Conservation (phyloP, 768 basidiomycete species). For the Lactarius sanguifluus region DNA sequence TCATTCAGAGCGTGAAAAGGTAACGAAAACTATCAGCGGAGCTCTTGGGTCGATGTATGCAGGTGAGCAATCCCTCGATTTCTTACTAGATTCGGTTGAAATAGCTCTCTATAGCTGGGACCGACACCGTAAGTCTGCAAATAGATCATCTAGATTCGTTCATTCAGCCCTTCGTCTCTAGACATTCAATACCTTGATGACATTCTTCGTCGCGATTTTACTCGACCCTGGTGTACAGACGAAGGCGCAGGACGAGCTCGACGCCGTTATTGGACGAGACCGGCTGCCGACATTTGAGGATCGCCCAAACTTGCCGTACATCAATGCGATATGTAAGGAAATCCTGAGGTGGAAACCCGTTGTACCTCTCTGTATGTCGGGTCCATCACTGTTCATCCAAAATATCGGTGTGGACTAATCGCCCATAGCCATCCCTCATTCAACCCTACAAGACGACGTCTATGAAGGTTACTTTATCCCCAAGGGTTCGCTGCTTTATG, state of each 20-base stretch:
- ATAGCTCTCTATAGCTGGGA: constrained; percentile 1
- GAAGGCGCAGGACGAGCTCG: constrained; percentile 14
- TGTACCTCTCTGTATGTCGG: constrained; percentile 1
- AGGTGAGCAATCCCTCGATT: background rate
- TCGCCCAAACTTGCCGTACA: constrained; percentile 8
- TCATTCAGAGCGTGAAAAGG: background rate
- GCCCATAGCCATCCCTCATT: constrained; percentile 10
- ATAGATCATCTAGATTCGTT: background rate
- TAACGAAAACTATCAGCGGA: background rate
- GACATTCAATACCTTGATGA: constrained; percentile 7
- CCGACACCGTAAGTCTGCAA: constrained; percentile 9
- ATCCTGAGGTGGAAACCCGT: constrained; percentile 10
- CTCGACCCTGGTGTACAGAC: constrained; percentile 6
- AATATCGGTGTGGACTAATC: background rate
- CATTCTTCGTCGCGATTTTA: constrained; percentile 9
- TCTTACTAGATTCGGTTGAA: background rate
- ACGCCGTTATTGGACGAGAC: constrained; percentile 2
- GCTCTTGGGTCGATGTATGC: constrained; percentile 9
- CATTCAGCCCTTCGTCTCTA: background rate
- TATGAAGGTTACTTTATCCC: constrained; percentile 23
- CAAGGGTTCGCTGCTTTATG: background rate
- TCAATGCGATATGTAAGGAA: constrained; percentile 18
- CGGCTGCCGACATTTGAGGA: constrained; percentile 19
- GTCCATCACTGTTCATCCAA: background rate
- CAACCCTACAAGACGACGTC: background rate